A percentile compares a stretch with the other conserved stretches of the same genome.
Evolutionary conservation across 345 rosid genomes (phyloP).

Genomic region (Acer campestre): DNA sequence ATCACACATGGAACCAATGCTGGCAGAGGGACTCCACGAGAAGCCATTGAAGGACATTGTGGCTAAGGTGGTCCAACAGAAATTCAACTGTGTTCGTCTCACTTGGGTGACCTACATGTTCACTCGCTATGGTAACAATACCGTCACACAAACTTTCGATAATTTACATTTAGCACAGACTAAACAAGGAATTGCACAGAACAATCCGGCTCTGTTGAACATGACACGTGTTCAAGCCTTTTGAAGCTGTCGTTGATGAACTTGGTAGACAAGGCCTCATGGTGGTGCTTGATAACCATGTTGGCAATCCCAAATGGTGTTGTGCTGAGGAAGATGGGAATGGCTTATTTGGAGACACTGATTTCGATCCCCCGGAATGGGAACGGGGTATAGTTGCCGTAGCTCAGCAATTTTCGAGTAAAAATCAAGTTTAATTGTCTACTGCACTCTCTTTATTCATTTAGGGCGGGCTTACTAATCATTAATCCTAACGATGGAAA

Average conservation of each 20-base stretch:
- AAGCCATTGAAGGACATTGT: slow-evolving; percentile 23
- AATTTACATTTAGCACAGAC: slow-evolving; percentile 13
- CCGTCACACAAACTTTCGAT: slow-evolving; percentile 17
- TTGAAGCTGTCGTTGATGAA: slow-evolving; percentile 26
- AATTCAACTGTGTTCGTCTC: slow-evolving; percentile 37
- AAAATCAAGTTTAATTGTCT: slow-evolving; percentile 9
- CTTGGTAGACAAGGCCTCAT: slow-evolving; percentile 34
- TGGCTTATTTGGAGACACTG: slow-evolving; percentile 48
- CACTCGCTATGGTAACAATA: background rate
- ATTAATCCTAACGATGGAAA: too few species aligned
- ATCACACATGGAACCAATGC: slow-evolving; percentile 31
- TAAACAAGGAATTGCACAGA: slow-evolving; percentile 24
- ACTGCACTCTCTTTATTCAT: background rate
- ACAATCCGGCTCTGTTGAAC: slow-evolving; percentile 29
- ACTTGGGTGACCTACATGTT: slow-evolving; percentile 33
- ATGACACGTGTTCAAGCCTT: slow-evolving; percentile 36
- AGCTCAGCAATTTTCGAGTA: slow-evolving; percentile 32
- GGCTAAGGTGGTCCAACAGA: slow-evolving; percentile 4
- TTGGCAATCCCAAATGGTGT: slow-evolving; percentile 54
- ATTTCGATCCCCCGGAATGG: slow-evolving; percentile 45
- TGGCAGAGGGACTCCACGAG: slow-evolving; percentile 41
- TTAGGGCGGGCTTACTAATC: too few species aligned
- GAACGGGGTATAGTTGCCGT: slow-evolving; percentile 31
- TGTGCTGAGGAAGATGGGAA: slow-evolving; percentile 46
- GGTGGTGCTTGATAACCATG: slow-evolving; percentile 52